Evolutionary conservation across 495 filamentous ascomycete species (phyloP), one percentile per base, ranked within the genome.

Genomic region (Glonium stellatum): DNA sequence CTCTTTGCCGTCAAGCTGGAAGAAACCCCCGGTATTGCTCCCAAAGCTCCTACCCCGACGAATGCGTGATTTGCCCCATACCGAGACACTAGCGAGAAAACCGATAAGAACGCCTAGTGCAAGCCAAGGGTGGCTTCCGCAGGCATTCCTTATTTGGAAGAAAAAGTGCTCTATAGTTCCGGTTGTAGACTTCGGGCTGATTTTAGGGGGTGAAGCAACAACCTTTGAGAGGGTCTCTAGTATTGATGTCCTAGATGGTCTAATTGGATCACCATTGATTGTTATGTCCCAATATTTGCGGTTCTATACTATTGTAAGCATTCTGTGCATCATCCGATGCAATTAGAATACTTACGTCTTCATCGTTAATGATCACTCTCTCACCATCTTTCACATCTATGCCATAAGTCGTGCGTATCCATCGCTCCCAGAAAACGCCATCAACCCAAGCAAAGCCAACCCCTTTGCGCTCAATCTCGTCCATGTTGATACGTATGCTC

Each of bases 391-490:
- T 80, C 23, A 90, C 85, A 67, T 92, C 86, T 63, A 97, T 87
- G 42, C 95, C 93, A 70, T 95, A 98, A 0, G 91, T 96, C 18
- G 85, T 93, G 48, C 90, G 79, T 56, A 98, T 84, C 93, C 93
- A 98, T 39, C 92, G 81, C 71, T 97, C 91, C 93, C 93, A 98
- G 72, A 97, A 97, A 22, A 90, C 83, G 51, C 91, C 91, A 72
- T 98, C 93, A 8, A 97, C 89, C 95, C 95, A 97, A n/a, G 95
- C 93, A 75, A 98, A 98, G 4, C 85, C 80, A 23, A 97, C 90
- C 66, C 93, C 86, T 73, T 93, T 96, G 67, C 86, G 87, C 68
- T 90, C 84, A 55, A 89, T 80, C 67, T 88, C 84, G 62, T 91
- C 84, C 79, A 97, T 92, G 58, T 87, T 88, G 69, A 97, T 91